Conservation (phyloP, 2,329 filamentous ascomycete genomes). For the Dothideomycetes sp. region DNA sequence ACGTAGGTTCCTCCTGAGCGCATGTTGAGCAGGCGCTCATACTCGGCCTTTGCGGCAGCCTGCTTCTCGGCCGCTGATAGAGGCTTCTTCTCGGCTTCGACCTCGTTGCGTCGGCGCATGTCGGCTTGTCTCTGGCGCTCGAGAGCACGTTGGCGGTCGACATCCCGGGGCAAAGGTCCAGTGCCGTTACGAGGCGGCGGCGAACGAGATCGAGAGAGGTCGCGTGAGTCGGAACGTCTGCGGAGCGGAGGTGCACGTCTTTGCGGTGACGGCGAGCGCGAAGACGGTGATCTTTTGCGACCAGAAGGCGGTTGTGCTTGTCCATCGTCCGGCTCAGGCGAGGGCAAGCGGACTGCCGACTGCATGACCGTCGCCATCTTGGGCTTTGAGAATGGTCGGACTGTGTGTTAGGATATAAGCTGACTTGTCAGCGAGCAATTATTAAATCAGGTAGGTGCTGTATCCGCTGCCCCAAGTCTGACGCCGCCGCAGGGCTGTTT, state of each 20-base stretch:
- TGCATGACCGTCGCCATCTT: constrained; percentile 14
- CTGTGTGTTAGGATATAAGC: too few species aligned
- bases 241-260: constrained; percentile 26
- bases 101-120: constrained; percentile 30
- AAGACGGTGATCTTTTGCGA: constrained; percentile 27
- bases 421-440: too few species aligned
- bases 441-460: too few species aligned
- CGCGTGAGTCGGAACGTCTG: constrained; percentile 22
- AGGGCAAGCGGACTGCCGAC: constrained; percentile 14
- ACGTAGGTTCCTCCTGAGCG: constrained; percentile 95
- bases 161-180: constrained; percentile 36
- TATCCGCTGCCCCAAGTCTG: too few species aligned
- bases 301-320: constrained; percentile 9
- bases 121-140: constrained; percentile 46
- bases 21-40: constrained; percentile 84
- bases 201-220: constrained; percentile 17
- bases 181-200: constrained; percentile 23
- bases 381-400: too few species aligned
- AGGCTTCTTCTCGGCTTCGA: constrained; percentile 42
- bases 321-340: constrained; percentile 13
- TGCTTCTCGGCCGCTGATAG: constrained; percentile 74
- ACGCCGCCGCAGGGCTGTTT: too few species aligned
- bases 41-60: constrained; percentile 80
- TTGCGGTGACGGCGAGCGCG: constrained; percentile 28
- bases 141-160: constrained; percentile 41